Base-by-base conservation (phyloP, 371 early-diverging fungal species). In the Smittium culicis region DNA sequence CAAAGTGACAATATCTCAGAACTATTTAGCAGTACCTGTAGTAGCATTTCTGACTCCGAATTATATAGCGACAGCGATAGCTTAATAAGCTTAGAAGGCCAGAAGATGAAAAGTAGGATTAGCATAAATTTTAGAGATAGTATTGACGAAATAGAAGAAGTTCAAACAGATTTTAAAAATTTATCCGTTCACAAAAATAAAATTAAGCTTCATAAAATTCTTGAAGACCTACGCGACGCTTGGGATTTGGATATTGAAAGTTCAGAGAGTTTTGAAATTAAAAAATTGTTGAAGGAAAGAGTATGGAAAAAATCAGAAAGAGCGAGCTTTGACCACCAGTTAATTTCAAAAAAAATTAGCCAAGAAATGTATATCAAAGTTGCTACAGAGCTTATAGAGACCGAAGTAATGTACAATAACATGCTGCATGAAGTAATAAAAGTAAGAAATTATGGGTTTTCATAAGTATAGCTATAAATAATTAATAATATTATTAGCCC, bases 361-460 rank as follows among this genome's bases (percentile, higher is more conserved):
- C 3, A 57, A 5, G 54, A 34, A 57, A 66, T 56, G 64, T 61
- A 65, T 45, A 56, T 54, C n/a, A 63, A 65, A 28, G 71, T 64
- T 31, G 54, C 54, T 2, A 32, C 71, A 24, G 92, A 91, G 75
- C 82, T 91, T 34, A 68, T 91, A 34, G 72, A 82, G 64, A 91
- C 92, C 0, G 92, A 91, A 75, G 73, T 80, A 54, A 89, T 89
- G 1, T 91, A 91, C 70, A 87, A 89, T 11, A 77, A 83, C 27
- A 83, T 84, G 34, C 73, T 91, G 63, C 71, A 77, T 64, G 81
- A 79, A 8, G 70, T 91, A 28, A 77, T 83, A 1, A 84, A 81
- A 11, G 64, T 87, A 59, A 59, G n/a, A 32, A 59, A 29, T 11
- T 59, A 27, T 16, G 16, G 16, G 16, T 29, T 59, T 59, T 14